Evolutionary conservation across 768 basidiomycete genomes (phyloP).

Genomic region (Kwoniella dendrophila): DNA sequence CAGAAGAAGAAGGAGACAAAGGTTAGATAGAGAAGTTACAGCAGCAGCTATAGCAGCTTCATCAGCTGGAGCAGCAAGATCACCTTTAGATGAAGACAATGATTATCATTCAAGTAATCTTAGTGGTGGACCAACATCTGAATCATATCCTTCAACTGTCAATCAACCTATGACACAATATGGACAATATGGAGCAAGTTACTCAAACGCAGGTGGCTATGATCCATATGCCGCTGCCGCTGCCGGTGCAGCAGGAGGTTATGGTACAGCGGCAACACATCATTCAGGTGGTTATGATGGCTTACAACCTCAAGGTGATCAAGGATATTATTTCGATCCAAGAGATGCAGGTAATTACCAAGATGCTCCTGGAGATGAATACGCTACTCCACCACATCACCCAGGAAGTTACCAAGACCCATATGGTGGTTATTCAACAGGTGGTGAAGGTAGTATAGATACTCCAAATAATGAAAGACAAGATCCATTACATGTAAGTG

Average conservation of each 20-base stretch:
- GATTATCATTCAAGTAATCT: conserved; percentile 39
- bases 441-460: conserved; percentile 34
- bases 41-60: conserved; percentile 54
- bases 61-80: conserved; percentile 33
- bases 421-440: conserved; percentile 37
- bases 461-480: conserved; percentile 40
- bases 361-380: conserved; percentile 20
- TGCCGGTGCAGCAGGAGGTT: conserved; percentile 24
- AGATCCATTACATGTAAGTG: conserved; percentile 47
- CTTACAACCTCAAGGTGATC: conserved; percentile 23
- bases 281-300: conserved; percentile 32
- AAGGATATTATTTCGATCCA: conserved; percentile 48
- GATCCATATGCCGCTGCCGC: conserved; percentile 49
- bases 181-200: conserved; percentile 50
- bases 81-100: conserved; percentile 52
- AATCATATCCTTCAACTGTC: conserved; percentile 46
- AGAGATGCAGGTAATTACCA: conserved; percentile 35
- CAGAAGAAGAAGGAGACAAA: conserved; percentile 52
- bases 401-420: conserved; percentile 21
- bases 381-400: conserved; percentile 18
- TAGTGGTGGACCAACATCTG: conserved; percentile 33
- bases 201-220: conserved; percentile 51
- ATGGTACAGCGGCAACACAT: conserved; percentile 13
- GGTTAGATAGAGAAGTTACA: conserved; percentile 55
- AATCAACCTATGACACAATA: conserved; percentile 54